Base-by-base conservation (phyloP, 345 rosid species). In the Lepidium didymum region DNA sequence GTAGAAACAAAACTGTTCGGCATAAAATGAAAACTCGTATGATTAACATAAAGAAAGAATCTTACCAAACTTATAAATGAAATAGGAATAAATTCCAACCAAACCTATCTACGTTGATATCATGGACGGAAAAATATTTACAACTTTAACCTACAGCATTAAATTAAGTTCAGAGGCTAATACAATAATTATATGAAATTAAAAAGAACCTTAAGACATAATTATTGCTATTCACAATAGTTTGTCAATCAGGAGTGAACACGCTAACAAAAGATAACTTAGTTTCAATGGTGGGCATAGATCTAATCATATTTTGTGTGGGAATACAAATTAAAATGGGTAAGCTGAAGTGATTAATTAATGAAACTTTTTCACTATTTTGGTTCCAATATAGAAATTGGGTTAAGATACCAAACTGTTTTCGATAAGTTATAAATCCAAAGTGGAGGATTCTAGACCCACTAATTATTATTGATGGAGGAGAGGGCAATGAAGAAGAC, bases 341-440 rank as follows among this genome's bases (percentile, higher is more conserved):
- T 44, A 44, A 52, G 46, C 36, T 9, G 21, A 63, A 27, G 34
- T 54, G 45, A 44, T 11, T 43, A 43, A 18, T 1, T 31, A 41
- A 29, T 40, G 19, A 35, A 43, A 25, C 19, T 25, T 10, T 14
- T 15, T 62, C 9, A 36, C 11, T 16, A 4, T 46, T 27, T 36
- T 19, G 36, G 16, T 47, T 47, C 18, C 33, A 18, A 10, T 18
- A 25, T 47, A 49, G 27, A 64, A 47, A 37, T 14, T 56, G 59
- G 49, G 38, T 49, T 11, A 40, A 47, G 14, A 47, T 11, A 33
- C 66, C 33, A 16, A 72, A 65, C 55, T 57, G 61, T 65, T 41
- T 47, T 65, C 16, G 77, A 73, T 73, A 49, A 46, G 45, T 40
- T 57, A 7, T 23, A 72, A 72, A 56, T 4, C 76, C 43, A 56